Evolutionary conservation across 176 grass and related monocot genomes (phyloP).

Genomic region (Zoysia pacifica): DNA sequence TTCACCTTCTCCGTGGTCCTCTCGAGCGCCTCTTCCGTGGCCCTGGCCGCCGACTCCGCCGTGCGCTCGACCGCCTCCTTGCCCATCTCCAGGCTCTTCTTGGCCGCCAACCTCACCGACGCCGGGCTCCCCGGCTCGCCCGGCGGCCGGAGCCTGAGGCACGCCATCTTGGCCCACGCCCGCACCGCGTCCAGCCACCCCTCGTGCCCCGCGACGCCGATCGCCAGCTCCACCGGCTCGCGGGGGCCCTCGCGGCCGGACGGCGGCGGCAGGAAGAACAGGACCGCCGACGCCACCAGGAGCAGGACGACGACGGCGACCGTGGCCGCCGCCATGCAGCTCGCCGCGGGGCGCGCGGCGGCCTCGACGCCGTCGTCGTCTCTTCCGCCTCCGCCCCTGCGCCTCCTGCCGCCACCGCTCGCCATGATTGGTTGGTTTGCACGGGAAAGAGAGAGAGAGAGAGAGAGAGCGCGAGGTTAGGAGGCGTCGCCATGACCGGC

Average conservation of each 20-base stretch:
- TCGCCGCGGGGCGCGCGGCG: not conserved
- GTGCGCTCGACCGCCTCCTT: conserved; percentile 51
- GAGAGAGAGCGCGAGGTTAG: not conserved
- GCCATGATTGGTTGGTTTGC: not conserved
- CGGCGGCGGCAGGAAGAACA: conserved; percentile 2
- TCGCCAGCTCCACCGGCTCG: conserved; percentile 59
- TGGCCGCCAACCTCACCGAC: conserved; percentile 45
- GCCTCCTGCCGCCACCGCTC: not conserved
- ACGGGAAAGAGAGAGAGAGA: not conserved
- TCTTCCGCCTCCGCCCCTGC: not conserved
- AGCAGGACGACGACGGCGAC: conserved; percentile 32
- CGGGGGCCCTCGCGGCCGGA: not conserved
- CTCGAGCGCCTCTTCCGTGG: conserved; percentile 47
- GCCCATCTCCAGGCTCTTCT: conserved; percentile 55
- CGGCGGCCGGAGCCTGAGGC: conserved; percentile 36
- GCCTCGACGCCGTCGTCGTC: not conserved
- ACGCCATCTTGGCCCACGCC: conserved; percentile 52
- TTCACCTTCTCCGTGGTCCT: conserved; percentile 53
- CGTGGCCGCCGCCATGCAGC: conserved; percentile 6
- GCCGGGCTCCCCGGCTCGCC: conserved; percentile 36
- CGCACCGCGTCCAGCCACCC: conserved; percentile 47
- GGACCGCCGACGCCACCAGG: conserved; percentile 7
- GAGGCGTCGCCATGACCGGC: not conserved
- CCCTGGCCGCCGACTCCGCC: conserved; percentile 60
- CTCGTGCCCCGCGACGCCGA: conserved; percentile 51